Evolutionary conservation across 441 rosid genomes (phyloP).

Genomic region (Croton laevigatus): DNA sequence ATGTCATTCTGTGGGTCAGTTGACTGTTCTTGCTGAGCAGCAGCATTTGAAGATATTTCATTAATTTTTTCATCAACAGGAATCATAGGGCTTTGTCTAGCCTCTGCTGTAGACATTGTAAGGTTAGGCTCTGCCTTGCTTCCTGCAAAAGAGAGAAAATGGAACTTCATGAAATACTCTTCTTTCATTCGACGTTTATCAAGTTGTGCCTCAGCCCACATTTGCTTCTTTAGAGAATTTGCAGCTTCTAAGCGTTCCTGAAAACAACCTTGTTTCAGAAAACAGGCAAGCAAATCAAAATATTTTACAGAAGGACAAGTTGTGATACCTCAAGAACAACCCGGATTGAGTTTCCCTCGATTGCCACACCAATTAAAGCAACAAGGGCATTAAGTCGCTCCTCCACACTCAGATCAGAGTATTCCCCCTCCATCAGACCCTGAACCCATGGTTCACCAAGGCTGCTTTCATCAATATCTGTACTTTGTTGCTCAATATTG

Average conservation of each 20-base stretch:
- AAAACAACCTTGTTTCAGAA: conserved; percentile 27
- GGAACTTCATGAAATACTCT: conserved; percentile 50
- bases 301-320: conserved; percentile 8
- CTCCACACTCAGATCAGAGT: conserved; percentile 67
- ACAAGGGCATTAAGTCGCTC: conserved; percentile 81
- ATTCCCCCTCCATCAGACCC: conserved; percentile 81
- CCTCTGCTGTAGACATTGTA: conserved; percentile 34
- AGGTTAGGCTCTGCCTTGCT: conserved; percentile 44
- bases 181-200: conserved; percentile 79
- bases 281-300: conserved; percentile 7
- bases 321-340: conserved; percentile 61
- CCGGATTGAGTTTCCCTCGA: conserved; percentile 72
- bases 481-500: conserved; percentile 32
- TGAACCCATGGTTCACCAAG: conserved; percentile 81
- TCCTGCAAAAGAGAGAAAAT: conserved; percentile 44
- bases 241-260: conserved; percentile 94
- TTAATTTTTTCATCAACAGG: conserved; percentile 31
- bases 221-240: conserved; percentile 79
- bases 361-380: conserved; percentile 65
- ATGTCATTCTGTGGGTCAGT: conserved; percentile 40
- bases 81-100: conserved; percentile 45
- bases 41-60: conserved; percentile 24
- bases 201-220: conserved; percentile 90
- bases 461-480: conserved; percentile 59
- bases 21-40: conserved; percentile 37